Conservation (phyloP, 1,139 yeast genomes). For the Kodamaea sp. region DNA sequence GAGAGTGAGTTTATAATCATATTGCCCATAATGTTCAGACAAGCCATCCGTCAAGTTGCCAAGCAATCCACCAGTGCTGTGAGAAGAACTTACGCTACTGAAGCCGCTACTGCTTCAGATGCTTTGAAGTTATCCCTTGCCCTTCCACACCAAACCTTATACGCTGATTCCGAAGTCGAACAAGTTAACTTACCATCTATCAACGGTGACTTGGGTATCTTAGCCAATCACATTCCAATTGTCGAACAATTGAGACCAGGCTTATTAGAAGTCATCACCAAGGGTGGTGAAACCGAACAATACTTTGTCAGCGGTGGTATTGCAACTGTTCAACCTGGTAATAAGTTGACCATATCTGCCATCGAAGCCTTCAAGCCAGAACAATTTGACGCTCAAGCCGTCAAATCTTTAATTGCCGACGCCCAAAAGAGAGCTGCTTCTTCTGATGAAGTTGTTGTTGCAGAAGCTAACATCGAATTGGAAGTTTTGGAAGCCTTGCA, state of each 20-base stretch:
- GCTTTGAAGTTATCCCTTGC: conserved; percentile 87
- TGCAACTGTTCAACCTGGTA: conserved; percentile 95
- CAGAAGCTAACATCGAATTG: conserved; percentile 92
- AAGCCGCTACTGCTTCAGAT: conserved; percentile 61
- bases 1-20: neutral
- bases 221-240: conserved; percentile 97
- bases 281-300: conserved; percentile 70
- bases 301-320: conserved; percentile 95
- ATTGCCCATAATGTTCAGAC: conserved; percentile 55
- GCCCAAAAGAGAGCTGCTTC: conserved; percentile 91
- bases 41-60: conserved; percentile 61
- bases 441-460: conserved; percentile 82
- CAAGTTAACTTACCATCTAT: conserved; percentile 97
- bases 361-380: conserved; percentile 95
- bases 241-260: conserved; percentile 98
- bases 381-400: conserved; percentile 77
- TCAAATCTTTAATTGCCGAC: conserved; percentile 80
- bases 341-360: conserved; percentile 85
- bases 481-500: conserved; percentile 95
- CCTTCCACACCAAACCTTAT: conserved; percentile 75
- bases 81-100: conserved; percentile 88
- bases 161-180: conserved; percentile 51
- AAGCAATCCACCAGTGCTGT: conserved; percentile 60
- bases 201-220: conserved; percentile 95
- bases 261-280: conserved; percentile 84